Base-by-base conservation (phyloP, 1,284 basidiomycete genomes). In the Flammula alnicola region DNA sequence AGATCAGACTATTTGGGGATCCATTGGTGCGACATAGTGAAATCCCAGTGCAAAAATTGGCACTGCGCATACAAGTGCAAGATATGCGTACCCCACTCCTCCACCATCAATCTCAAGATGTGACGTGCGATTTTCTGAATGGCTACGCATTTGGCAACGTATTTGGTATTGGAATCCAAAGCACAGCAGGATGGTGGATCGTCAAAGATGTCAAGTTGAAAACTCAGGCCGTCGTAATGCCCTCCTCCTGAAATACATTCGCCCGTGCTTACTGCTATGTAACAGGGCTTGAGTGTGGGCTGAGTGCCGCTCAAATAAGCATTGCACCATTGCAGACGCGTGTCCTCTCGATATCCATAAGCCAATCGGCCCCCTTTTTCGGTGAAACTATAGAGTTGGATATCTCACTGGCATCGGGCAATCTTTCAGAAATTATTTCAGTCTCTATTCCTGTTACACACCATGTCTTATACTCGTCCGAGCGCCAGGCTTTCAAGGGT, bases 1-100 rank as follows among this genome's bases (percentile, higher is more conserved):
- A 91, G 87, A 90, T 92, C 51, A 73, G 89, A 49, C 73, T 92
- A 14, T 92, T 92, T 61, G 90, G 89, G 7, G 88, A 89, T 61
- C 87, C 89, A 2, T 65, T 60, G 30, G 66, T 64, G 12, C 58
- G 67, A 22, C 67, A 67, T 4, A 70, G 64, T 11, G 67, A 75
- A 1, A 54, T 70, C 8, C 86, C 88, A 0, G 69, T 75, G 9
- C 73, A 86, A 51, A 76, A 67, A 16, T 66, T 88, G 49, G 70
- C 67, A 6, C 55, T 88, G 33, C 63, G 63, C 0, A 66, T 82
- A 25, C 65, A 69, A 9, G 44, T 81, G 6, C 76, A 82, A 49
- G 52, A 43, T 16, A 43, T 49, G 1, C 38, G 38, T 0, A 30
- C 60, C 2, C 27, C 54, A 0, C 57, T 83, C 27, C 60, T 65